A percentile compares a stretch with the other conserved stretches of the same genome.
Conservation (phyloP, 768 basidiomycete genomes). For the Boletales sp. region DNA sequence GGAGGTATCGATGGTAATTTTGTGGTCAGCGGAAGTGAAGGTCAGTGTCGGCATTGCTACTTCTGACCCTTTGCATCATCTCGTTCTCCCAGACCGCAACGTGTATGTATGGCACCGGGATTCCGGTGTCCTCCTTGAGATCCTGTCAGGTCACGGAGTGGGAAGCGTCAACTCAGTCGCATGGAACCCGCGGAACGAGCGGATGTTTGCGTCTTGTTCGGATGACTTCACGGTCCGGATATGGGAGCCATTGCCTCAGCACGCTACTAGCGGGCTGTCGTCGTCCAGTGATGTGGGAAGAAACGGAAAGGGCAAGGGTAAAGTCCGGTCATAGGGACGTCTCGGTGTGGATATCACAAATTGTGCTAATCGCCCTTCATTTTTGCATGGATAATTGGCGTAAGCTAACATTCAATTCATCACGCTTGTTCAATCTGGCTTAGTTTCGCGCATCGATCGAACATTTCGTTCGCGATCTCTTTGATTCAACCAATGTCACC, state of each 20-base stretch:
- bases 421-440: constrained; percentile 18
- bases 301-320: constrained; percentile 64
- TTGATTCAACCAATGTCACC: constrained; percentile 20
- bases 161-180: constrained; percentile 95
- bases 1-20: constrained; percentile 88
- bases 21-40: constrained; percentile 93
- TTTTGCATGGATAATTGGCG: constrained; percentile 28
- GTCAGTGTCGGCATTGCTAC: constrained; percentile 39
- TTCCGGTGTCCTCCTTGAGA: constrained; percentile 77
- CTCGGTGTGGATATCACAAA: constrained; percentile 14
- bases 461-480: constrained; percentile 21
- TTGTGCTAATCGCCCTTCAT: constrained; percentile 20
- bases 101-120: constrained; percentile 96
- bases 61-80: constrained; percentile 7
- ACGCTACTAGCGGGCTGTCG: constrained; percentile 15
- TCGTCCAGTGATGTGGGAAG: constrained; percentile 20
- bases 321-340: constrained; percentile 44
- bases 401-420: constrained; percentile 28
- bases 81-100: constrained; percentile 65
- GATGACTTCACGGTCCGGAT: constrained; percentile 90
- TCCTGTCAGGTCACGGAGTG: constrained; percentile 80
- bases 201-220: constrained; percentile 95
- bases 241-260: constrained; percentile 59
- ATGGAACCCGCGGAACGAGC: constrained; percentile 88
- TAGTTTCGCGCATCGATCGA: constrained; percentile 19